A percentile compares a stretch with the other conserved stretches of the same genome.
Evolutionary conservation across 2,329 filamentous ascomycete genomes (phyloP).

Genomic region (Penicillium hesseltinei): DNA sequence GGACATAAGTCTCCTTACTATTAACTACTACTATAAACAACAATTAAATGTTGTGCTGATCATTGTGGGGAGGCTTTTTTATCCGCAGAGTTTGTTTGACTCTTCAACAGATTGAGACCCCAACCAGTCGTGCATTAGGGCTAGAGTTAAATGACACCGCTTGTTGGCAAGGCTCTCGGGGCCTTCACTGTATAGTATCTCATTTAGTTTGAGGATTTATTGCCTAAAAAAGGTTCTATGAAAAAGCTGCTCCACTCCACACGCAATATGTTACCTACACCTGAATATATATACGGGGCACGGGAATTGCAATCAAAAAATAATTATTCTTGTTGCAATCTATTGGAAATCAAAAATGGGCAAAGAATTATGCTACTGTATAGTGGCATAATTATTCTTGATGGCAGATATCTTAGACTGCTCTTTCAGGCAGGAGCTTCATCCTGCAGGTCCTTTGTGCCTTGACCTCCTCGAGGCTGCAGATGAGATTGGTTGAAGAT

Average conservation of each 20-base stretch:
- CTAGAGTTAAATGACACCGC: conserved; percentile 4
- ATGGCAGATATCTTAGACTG: background rate
- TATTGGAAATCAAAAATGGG: background rate
- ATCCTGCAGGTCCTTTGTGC: conserved; percentile 1
- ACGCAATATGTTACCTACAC: no score
- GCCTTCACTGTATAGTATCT: background rate
- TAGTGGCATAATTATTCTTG: background rate
- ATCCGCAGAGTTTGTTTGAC: background rate
- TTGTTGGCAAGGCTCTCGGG: background rate
- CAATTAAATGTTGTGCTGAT: background rate
- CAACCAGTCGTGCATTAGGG: background rate
- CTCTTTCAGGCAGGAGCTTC: conserved; percentile 6
- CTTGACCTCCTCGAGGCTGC: conserved; percentile 1
- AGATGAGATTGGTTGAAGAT: conserved; percentile 8
- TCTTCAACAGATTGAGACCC: conserved; percentile 4
- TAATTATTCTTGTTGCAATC: background rate
- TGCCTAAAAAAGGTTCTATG: background rate
- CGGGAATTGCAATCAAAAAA: background rate
- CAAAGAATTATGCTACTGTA: background rate
- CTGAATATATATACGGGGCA: background rate
- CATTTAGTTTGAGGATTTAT: background rate
- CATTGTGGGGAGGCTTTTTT: background rate
- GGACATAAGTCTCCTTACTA: background rate
- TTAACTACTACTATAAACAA: background rate
- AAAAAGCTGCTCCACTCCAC: background rate